A percentile compares a stretch with the other conserved stretches of the same genome.
Conservation (phyloP, 768 basidiomycete species). For the Filobasidium wieringae region DNA sequence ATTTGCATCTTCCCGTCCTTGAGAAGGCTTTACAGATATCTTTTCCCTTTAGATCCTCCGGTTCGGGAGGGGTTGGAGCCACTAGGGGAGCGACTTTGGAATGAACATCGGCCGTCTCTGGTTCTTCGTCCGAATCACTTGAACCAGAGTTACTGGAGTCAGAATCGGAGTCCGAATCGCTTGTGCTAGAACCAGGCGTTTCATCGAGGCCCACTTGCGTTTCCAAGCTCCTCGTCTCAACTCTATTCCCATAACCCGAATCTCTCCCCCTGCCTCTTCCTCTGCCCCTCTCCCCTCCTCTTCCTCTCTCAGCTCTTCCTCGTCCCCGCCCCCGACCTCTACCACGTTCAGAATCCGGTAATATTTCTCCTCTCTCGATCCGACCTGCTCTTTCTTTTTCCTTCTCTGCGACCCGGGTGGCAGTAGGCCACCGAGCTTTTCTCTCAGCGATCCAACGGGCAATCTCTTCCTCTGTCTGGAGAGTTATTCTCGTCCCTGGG, state of each 20-base stretch:
- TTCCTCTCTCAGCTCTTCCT: slow-evolving; percentile 19
- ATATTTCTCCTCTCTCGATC: slow-evolving; percentile 56
- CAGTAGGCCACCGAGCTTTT: slow-evolving; percentile 70
- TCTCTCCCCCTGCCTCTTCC: neutral
- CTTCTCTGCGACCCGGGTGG: slow-evolving; percentile 61
- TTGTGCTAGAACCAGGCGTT: too few relatives aligned
- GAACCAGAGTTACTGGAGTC: neutral
- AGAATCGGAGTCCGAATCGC: neutral
- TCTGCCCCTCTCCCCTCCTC: slow-evolving; percentile 15
- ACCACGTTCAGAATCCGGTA: slow-evolving; percentile 31
- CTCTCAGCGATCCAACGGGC: slow-evolving; percentile 80
- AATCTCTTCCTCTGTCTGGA: slow-evolving; percentile 72
- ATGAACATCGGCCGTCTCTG: neutral
- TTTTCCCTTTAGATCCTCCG: slow-evolving; percentile 3
- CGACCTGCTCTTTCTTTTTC: slow-evolving; percentile 68
- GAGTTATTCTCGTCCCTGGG: slow-evolving; percentile 56
- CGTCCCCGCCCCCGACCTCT: slow-evolving; percentile 33
- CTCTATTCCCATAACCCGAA: neutral
- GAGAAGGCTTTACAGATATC: slow-evolving; percentile 25
- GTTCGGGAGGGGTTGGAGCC: neutral
- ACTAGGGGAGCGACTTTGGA: neutral
- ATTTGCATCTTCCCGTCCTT: slow-evolving; percentile 22
- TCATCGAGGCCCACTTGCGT: too few relatives aligned
- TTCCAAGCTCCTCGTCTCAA: neutral
- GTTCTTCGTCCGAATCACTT: neutral